Percentiles rank a stretch among this genome's conserved stretches.
These are phyloP conservation scores for Adansonia rubrostipa DNA, from an alignment of 441 rosid genomes.

Conservation along the genomic window DNA sequence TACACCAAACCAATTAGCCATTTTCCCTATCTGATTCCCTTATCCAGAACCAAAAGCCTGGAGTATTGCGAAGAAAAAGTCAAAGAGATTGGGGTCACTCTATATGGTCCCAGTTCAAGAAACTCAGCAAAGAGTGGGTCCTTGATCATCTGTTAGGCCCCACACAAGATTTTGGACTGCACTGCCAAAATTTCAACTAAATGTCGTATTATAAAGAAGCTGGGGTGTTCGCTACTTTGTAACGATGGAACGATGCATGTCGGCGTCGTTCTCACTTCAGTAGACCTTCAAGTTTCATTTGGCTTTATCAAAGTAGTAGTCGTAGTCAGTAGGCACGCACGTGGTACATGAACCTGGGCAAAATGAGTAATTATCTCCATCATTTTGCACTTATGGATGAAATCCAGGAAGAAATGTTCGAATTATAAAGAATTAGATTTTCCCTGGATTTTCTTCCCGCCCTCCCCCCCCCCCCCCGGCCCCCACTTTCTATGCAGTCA, in stretches of 20 bases:
- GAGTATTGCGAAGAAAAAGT: not conserved
- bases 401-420: not conserved
- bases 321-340: constrained; percentile 20
- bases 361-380: not conserved
- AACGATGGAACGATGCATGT: not conserved
- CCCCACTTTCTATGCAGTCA: not conserved
- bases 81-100: not conserved
- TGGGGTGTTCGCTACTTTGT: not conserved
- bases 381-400: not conserved
- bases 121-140: not conserved
- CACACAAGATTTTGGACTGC: not conserved
- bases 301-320: not conserved
- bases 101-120: not conserved
- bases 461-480: too few relatives aligned
- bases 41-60: not conserved
- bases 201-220: constrained; percentile 9
- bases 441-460: too few relatives aligned
- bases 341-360: constrained; percentile 40
- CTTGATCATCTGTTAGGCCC: not conserved
- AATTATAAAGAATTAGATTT: not conserved
- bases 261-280: constrained; percentile 2
- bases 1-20: not conserved
- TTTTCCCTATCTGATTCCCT: not conserved
- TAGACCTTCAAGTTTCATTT: not conserved
- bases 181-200: constrained; percentile 7